Conservation (phyloP, 2,329 filamentous ascomycete species). For the Aspergillus eucalypticola region DNA sequence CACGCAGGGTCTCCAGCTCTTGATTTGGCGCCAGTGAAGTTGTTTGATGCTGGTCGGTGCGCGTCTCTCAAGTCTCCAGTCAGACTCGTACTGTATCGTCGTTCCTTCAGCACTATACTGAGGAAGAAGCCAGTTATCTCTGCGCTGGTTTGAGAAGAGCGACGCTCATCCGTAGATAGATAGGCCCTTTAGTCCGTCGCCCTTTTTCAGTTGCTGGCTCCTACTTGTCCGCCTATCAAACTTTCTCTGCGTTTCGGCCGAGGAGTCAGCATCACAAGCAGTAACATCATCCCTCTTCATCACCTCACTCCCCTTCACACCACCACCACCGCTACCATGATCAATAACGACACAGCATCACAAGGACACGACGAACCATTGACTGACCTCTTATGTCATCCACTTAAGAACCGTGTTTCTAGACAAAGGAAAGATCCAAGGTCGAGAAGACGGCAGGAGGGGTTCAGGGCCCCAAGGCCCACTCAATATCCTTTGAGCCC, state of each 20-base stretch:
- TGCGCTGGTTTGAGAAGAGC: neutral
- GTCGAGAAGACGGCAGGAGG: conserved; percentile 11
- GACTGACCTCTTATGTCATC: conserved; percentile 15
- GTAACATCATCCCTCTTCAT: neutral
- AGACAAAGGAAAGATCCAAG: conserved; percentile 17
- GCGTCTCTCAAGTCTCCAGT: conserved; percentile 36
- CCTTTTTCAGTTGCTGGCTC: neutral
- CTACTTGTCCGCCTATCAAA: conserved; percentile 3
- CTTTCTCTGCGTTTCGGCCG: neutral
- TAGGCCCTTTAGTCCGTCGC: neutral
- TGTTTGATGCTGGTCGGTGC: conserved; percentile 21
- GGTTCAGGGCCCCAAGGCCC: conserved; percentile 17
- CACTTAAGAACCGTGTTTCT: conserved; percentile 18
- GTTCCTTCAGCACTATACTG: neutral
- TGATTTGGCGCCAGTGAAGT: conserved; percentile 26
- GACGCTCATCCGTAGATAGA: conserved; percentile 22
- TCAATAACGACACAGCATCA: conserved; percentile 5
- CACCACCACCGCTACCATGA: neutral
- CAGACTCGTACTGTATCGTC: conserved; percentile 9
- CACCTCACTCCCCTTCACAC: neutral
- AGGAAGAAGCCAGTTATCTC: neutral
- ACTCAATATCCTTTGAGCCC: conserved; percentile 12
- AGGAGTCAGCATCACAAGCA: neutral
- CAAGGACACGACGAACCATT: conserved; percentile 14
- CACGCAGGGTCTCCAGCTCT: conserved; percentile 24